phyloP scores from a whole-genome alignment of 345 rosid genomes.

The Gossypium turneri region DNA sequence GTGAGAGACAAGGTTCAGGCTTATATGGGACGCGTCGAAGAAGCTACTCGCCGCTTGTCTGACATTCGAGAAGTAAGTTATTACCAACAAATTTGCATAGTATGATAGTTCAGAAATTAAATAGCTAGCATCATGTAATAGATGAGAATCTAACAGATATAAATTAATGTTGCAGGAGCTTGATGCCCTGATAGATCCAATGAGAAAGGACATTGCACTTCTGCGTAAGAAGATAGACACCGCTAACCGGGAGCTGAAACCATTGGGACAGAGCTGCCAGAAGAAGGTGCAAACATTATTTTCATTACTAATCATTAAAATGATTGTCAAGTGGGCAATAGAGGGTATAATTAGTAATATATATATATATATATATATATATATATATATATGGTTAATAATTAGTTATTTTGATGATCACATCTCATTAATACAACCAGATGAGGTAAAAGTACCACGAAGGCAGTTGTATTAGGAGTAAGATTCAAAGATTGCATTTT shows the following conservation, averaged over 20 bases:
- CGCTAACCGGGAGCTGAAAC: conserved; percentile 46
- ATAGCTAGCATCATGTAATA: background rate
- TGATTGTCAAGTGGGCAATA: background rate
- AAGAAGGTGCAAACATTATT: conserved; percentile 39
- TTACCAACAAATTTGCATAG: background rate
- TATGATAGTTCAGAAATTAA: background rate
- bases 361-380: too few species aligned
- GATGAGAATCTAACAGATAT: too few species aligned
- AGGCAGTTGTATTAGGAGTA: too few species aligned
- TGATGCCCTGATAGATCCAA: conserved; percentile 65
- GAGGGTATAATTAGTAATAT: background rate
- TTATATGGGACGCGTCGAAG: conserved; percentile 71
- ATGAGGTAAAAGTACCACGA: background rate
- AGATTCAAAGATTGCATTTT: too few species aligned
- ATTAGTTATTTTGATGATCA: background rate
- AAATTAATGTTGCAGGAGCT: conserved; percentile 42
- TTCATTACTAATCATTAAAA: background rate
- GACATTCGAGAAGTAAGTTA: conserved; percentile 79
- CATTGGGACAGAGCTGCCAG: conserved; percentile 53
- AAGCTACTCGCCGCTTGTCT: conserved; percentile 64
- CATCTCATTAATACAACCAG: background rate
- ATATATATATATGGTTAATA: too few species aligned
- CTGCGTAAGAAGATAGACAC: conserved; percentile 54
- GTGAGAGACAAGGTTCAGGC: conserved; percentile 61
- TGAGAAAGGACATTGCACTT: conserved; percentile 52